These are phyloP conservation scores for Fagopyrum tataricum DNA, from an alignment of 148 eudicot genomes.

Conservation along the genomic window DNA sequence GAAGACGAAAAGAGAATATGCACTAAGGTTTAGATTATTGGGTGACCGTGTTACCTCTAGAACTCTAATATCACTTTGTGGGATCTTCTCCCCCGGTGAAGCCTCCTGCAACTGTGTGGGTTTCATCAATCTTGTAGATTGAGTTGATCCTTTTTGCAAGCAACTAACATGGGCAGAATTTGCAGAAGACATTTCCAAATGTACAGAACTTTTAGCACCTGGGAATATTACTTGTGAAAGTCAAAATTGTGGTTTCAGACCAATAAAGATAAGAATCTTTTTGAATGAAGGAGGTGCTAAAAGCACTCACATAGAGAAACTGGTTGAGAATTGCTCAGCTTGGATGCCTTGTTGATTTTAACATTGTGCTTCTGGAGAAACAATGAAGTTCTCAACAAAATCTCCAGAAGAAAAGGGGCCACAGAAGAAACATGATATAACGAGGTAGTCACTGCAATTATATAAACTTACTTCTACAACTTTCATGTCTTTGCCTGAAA, in stretches of 20 bases:
- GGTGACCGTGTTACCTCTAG: background rate
- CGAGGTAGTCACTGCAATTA: background rate
- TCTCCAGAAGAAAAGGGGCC: constrained; percentile 11
- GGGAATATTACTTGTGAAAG: background rate
- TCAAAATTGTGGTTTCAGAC: background rate
- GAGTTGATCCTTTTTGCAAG: constrained; percentile 12
- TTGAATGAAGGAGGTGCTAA: background rate
- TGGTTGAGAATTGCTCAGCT: constrained; percentile 6
- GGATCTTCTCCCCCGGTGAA: background rate
- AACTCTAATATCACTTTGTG: background rate
- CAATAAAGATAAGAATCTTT: background rate
- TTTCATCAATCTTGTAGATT: background rate
- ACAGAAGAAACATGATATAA: constrained; percentile 4
- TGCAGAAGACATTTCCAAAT: background rate
- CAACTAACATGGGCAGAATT: background rate
- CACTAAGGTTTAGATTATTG: background rate
- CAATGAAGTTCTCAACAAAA: constrained; percentile 3
- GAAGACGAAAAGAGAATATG: background rate
- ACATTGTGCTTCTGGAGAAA: constrained; percentile 14
- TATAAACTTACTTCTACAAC: constrained; percentile 19
- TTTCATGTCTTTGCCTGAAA: constrained; percentile 2
- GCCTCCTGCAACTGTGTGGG: constrained; percentile 4
- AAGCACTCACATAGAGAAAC: constrained; percentile 10
- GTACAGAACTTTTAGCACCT: constrained; percentile 8
- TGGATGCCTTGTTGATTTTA: constrained; percentile 11